Percentiles rank a stretch among this genome's conserved stretches.
Evolutionary conservation across 257 asterid species (phyloP).

Genomic region (Nicotiana paniculata): DNA sequence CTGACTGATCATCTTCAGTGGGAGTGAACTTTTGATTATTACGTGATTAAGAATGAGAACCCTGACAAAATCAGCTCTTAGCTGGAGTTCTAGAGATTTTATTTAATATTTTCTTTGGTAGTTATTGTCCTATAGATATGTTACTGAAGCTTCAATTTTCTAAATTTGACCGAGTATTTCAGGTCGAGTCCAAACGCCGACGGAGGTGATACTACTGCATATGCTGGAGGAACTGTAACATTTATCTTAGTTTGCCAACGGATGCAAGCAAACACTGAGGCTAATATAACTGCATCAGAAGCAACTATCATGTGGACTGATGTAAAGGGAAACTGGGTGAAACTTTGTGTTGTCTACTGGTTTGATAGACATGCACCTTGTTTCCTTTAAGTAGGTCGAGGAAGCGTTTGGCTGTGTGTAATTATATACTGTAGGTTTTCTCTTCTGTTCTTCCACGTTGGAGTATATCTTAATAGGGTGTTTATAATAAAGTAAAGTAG

Average conservation of each 20-base stretch:
- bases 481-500: background rate
- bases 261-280: slow-evolving; percentile 31
- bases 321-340: slow-evolving; percentile 14
- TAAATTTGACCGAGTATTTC: slow-evolving; percentile 16
- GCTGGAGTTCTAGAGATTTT: background rate
- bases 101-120: background rate
- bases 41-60: background rate
- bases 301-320: slow-evolving; percentile 12
- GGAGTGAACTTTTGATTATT: background rate
- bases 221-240: slow-evolving; percentile 7
- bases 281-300: slow-evolving; percentile 19
- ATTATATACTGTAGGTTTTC: slow-evolving; percentile 28
- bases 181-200: slow-evolving; percentile 81
- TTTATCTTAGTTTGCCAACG: background rate
- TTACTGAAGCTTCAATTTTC: background rate
- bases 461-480: background rate
- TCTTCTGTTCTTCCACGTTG: background rate
- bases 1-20: background rate
- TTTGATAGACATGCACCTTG: slow-evolving; percentile 24
- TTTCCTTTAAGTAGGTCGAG: slow-evolving; percentile 24
- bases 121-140: background rate
- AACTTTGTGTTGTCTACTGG: slow-evolving; percentile 27
- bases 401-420: slow-evolving; percentile 46
- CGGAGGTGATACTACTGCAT: slow-evolving; percentile 39
- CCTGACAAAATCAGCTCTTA: background rate